Percentiles rank a stretch among this genome's conserved stretches.
These are phyloP conservation scores for Canavalia ensiformis DNA, from an alignment of 306 rosid species.

Conservation along the genomic window DNA sequence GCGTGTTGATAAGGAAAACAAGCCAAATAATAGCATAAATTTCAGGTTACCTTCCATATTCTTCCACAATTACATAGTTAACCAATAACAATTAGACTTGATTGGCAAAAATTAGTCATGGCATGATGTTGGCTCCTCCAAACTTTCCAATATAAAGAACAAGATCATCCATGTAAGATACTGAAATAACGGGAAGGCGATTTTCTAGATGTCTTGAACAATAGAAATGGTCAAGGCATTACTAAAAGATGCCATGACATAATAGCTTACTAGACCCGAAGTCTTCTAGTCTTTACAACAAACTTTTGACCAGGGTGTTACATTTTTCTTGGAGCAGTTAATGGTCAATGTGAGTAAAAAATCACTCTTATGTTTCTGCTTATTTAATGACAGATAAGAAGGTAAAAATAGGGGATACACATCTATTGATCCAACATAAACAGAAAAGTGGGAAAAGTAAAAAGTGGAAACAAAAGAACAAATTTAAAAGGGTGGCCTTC, in stretches of 20 bases:
- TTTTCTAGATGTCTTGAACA: slow-evolving; percentile 33
- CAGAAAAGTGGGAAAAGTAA: background rate
- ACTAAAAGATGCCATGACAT: slow-evolving; percentile 22
- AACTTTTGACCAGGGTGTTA: background rate
- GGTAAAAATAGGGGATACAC: slow-evolving; percentile 25
- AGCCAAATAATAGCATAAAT: background rate
- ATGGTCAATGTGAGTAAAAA: slow-evolving; percentile 23
- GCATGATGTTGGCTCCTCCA: slow-evolving; percentile 33
- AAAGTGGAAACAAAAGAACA: background rate
- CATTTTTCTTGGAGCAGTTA: slow-evolving; percentile 26
- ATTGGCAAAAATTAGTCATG: background rate
- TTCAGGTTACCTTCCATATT: background rate
- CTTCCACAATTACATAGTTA: slow-evolving; percentile 2
- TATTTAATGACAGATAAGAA: slow-evolving; percentile 3
- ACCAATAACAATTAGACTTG: background rate
- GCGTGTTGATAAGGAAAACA: background rate
- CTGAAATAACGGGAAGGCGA: background rate
- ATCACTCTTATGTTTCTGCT: background rate
- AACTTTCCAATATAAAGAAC: background rate
- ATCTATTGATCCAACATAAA: slow-evolving; percentile 35
- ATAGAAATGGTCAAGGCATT: slow-evolving; percentile 20
- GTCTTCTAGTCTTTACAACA: background rate
- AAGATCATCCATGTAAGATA: slow-evolving; percentile 2
- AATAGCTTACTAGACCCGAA: slow-evolving; percentile 30
- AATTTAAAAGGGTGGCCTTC: slow-evolving; percentile 26